Base-by-base conservation (phyloP, 1,284 basidiomycete genomes). In the Ganoderma boninense region DNA sequence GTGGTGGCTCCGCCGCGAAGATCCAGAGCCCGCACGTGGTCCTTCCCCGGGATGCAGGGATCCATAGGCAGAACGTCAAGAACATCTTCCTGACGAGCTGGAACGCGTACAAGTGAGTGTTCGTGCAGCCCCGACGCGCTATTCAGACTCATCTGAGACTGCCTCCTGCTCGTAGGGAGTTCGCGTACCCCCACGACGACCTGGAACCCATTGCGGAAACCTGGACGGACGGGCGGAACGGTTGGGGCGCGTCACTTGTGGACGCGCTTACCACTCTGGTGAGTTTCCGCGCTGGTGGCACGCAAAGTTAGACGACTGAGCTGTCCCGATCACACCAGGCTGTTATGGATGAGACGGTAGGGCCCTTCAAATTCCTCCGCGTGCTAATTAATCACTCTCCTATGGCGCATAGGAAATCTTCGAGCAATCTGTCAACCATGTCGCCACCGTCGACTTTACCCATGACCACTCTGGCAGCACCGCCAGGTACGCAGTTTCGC, bases 251-350 rank as follows among this genome's bases (percentile, higher is more conserved):
- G 26, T 83, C 87, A 16, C 89, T 92, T 60, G 84, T 88, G 16
- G 92, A 93, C 75, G 88, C 86, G 0, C 80, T 93, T 83, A 80
- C 81, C 59, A 92, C 92, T 0, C 87, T 92, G 86, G 90, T 90
- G 71, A 57, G 70, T 49, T n/a, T 1, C n/a, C 13, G 26, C 2
- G 0, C 38, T 44, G 20, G 10, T 35, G 38, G 2, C 49, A 26
- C 23, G 13, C 14, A 52, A 52, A 23, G 23, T 35, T n/a, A 18
- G 7, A 67, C 8, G 14, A 10, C 7, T 59, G 32, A 29, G 13
- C 32, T 13, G 29, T 43, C 29, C 52, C 38, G 26, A 56, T 71
- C 43, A 32, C 13, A 26, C 8, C 16, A 62, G 87, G 76, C 81
- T 64, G 83, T 90, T 64, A 91, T 90, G 87, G 87, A 86, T 4